Conservation (phyloP, 2,329 filamentous ascomycete genomes). For the Amauroascus niger region DNA sequence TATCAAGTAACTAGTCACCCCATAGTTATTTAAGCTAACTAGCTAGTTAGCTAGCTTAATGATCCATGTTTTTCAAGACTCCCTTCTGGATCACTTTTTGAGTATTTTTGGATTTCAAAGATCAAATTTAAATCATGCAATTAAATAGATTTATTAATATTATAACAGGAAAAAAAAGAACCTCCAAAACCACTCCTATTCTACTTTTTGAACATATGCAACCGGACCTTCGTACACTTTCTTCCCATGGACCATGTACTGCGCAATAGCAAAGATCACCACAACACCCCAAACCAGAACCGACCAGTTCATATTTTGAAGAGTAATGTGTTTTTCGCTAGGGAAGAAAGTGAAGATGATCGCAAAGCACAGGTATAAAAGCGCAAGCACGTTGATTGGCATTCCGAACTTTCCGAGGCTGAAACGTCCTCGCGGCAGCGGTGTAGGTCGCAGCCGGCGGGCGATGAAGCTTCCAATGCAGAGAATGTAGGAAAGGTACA, state of each 20-base stretch:
- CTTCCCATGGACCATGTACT: slow-evolving; percentile 17
- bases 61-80: no score
- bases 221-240: slow-evolving; percentile 17
- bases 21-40: no score
- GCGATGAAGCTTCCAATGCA: slow-evolving; percentile 28
- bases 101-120: no score
- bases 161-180: not conserved
- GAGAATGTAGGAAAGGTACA: slow-evolving; percentile 35
- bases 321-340: slow-evolving; percentile 25
- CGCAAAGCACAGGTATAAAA: slow-evolving; percentile 27
- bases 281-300: slow-evolving; percentile 26
- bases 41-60: no score
- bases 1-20: no score
- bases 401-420: slow-evolving; percentile 24
- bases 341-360: slow-evolving; percentile 31
- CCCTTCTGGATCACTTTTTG: no score
- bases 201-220: slow-evolving; percentile 10
- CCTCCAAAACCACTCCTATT: not conserved
- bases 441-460: slow-evolving; percentile 27
- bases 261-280: slow-evolving; percentile 15
- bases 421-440: slow-evolving; percentile 16
- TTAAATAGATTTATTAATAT: no score
- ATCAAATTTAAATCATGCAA: no score
- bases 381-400: slow-evolving; percentile 29
- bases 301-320: slow-evolving; percentile 33